Evolutionary conservation across 148 eudicot genomes (phyloP).

Genomic region (Diospyros lotus): DNA sequence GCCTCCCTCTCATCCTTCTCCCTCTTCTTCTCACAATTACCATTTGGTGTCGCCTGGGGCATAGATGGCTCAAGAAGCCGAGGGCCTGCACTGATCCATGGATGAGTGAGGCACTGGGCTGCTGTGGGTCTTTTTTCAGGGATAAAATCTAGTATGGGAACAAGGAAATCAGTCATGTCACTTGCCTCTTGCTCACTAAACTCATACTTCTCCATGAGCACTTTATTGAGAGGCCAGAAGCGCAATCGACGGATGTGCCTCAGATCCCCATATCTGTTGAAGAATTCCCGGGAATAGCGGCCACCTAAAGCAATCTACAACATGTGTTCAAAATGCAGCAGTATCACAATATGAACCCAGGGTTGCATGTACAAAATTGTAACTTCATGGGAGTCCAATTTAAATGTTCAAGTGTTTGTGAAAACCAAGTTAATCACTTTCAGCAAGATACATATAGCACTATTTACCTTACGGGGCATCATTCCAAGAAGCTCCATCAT

Average conservation of each 20-base stretch:
- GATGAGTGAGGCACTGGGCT: conserved; percentile 72
- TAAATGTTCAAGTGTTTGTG: not conserved
- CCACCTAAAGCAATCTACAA: conserved; percentile 74
- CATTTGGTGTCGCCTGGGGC: conserved; percentile 18
- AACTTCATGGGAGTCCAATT: too few relatives aligned
- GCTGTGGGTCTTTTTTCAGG: conserved; percentile 95
- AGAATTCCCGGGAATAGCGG: conserved; percentile 72
- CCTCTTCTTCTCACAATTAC: conserved; percentile 22
- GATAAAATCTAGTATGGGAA: conserved; percentile 70
- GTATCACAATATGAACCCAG: not conserved
- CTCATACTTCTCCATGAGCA: conserved; percentile 70
- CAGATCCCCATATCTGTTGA: conserved; percentile 76
- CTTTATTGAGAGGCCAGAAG: conserved; percentile 79
- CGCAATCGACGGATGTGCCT: conserved; percentile 71
- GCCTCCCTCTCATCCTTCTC: conserved; percentile 62
- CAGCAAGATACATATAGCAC: not conserved
- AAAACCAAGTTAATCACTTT: not conserved
- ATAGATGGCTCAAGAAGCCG: conserved; percentile 35
- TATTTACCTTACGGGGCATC: conserved; percentile 87
- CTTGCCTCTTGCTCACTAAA: conserved; percentile 73
- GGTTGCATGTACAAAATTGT: too few relatives aligned
- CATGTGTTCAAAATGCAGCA: not conserved
- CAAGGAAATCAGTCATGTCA: conserved; percentile 70
- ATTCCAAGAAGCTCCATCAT: conserved; percentile 98
- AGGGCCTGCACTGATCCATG: conserved; percentile 65